These are phyloP conservation scores for Pichia sp. DNA, from an alignment of 1,139 yeast species.

Conservation along the genomic window DNA sequence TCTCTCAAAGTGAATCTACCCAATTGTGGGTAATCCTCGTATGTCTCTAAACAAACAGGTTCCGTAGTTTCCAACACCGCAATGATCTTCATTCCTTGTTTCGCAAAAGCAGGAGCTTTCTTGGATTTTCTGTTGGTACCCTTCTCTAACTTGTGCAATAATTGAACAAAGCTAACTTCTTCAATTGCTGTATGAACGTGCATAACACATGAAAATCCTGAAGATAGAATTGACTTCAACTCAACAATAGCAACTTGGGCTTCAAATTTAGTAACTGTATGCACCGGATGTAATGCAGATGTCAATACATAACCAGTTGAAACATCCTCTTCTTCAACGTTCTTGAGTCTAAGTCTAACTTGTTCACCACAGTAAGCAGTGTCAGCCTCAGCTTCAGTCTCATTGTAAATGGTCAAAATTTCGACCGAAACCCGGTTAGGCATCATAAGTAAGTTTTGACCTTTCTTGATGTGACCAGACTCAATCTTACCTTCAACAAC, in stretches of 20 bases:
- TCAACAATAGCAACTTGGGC: conserved; percentile 98
- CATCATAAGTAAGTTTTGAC: conserved; percentile 75
- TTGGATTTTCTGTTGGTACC: conserved; percentile 95
- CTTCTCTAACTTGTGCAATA: conserved; percentile 90
- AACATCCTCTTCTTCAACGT: conserved; percentile 95
- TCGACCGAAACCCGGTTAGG: conserved; percentile 85
- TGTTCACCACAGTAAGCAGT: conserved; percentile 95
- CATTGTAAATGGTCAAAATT: conserved; percentile 82
- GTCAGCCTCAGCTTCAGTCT: conserved; percentile 92
- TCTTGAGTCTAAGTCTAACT: conserved; percentile 86
- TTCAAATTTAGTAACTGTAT: conserved; percentile 84
- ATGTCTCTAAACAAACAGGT: conserved; percentile 91
- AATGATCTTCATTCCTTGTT: conserved; percentile 97
- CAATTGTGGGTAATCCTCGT: conserved; percentile 85
- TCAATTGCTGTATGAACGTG: conserved; percentile 98
- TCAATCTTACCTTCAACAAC: conserved; percentile 97
- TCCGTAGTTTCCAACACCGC: conserved; percentile 82
- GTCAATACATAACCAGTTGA: conserved; percentile 89
- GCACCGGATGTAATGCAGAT: conserved; percentile 81
- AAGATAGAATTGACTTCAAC: conserved; percentile 85
- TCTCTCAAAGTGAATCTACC: conserved; percentile 98
- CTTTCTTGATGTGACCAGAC: conserved; percentile 87
- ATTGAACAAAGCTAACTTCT: conserved; percentile 77
- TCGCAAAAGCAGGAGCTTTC: conserved; percentile 97
- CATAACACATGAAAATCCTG: conserved; percentile 97